Evolutionary conservation across 2,329 filamentous ascomycete genomes (phyloP).

Genomic region (Calonectria pseudoturangicola): DNA sequence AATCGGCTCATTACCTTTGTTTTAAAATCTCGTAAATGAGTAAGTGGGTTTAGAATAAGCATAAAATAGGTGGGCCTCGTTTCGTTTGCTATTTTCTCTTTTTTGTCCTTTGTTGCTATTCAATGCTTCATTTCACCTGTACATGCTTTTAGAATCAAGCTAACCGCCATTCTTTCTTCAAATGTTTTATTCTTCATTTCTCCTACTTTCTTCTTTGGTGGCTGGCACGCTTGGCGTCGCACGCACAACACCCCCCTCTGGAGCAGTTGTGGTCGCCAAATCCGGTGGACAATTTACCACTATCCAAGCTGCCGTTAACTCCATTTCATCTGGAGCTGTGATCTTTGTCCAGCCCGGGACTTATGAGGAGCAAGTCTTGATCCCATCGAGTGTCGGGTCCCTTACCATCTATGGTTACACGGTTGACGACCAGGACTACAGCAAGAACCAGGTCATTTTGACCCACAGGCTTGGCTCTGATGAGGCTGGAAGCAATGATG

Average conservation of each 20-base stretch:
- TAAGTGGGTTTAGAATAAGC: background rate
- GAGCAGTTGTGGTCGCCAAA: slow-evolving; percentile 58
- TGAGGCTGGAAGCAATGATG: slow-evolving; percentile 70
- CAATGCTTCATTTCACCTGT: background rate
- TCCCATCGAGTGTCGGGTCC: slow-evolving; percentile 67
- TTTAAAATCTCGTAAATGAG: background rate
- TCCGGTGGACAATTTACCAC: slow-evolving; percentile 59
- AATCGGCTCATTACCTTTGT: background rate
- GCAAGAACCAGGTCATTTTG: slow-evolving; percentile 74
- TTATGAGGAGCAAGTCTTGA: slow-evolving; percentile 68
- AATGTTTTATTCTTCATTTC: slow-evolving; percentile 35
- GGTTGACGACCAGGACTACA: slow-evolving; percentile 69
- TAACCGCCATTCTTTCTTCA: background rate
- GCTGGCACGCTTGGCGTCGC: slow-evolving; percentile 46
- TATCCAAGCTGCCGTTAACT: slow-evolving; percentile 74
- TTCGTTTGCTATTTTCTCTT: slow-evolving; percentile 14
- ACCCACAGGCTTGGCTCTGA: slow-evolving; percentile 61
- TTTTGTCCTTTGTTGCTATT: background rate
- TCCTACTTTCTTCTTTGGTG: slow-evolving; percentile 39
- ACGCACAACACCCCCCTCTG: slow-evolving; percentile 56
- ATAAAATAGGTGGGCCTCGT: slow-evolving; percentile 8
- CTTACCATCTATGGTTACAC: slow-evolving; percentile 77
- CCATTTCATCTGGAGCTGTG: slow-evolving; percentile 51
- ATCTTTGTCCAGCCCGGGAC: slow-evolving; percentile 52
- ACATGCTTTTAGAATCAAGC: background rate